Percentiles rank a stretch among this genome's conserved stretches.
phyloP scores from a whole-genome alignment of 1,139 yeast genomes.

The Sporopachydermia cereana region DNA sequence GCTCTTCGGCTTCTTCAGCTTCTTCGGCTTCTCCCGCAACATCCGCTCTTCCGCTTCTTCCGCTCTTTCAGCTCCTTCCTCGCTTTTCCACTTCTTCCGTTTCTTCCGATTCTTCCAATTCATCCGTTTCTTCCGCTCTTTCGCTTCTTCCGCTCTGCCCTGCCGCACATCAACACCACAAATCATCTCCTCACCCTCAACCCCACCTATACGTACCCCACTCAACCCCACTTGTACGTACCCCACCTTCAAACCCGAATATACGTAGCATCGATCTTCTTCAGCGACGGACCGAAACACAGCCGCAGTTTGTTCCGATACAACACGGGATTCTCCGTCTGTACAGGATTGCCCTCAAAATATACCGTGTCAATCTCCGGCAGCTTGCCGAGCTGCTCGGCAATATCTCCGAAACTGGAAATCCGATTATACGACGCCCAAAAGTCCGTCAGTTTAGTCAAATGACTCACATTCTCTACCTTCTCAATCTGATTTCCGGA shows the following conservation, averaged over 20 bases:
- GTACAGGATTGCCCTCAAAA: conserved; percentile 91
- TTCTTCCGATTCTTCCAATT: too few species aligned
- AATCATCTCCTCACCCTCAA: too few species aligned
- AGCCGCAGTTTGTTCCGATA: conserved; percentile 76
- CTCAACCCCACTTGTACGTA: too few species aligned
- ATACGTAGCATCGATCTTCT: conserved; percentile 88
- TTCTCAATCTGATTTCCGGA: conserved; percentile 59
- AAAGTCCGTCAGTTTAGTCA: conserved; percentile 65
- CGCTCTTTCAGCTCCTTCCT: too few species aligned
- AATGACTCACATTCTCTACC: conserved; percentile 55
- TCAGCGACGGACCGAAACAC: conserved; percentile 59
- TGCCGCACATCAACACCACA: too few species aligned
- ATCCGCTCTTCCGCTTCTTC: too few species aligned
- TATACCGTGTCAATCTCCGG: conserved; percentile 77
- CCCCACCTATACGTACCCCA: too few species aligned
- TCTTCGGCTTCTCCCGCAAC: too few species aligned
- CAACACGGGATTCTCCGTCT: conserved; percentile 57
- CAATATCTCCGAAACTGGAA: conserved; percentile 56
- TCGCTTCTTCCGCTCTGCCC: too few species aligned
- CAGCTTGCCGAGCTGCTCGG: conserved; percentile 49
- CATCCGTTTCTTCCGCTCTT: too few species aligned
- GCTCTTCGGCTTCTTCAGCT: too few species aligned
- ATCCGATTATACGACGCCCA: conserved; percentile 85
- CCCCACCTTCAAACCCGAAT: conserved; percentile 28
- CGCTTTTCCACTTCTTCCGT: too few species aligned